Conservation (phyloP, 2,329 filamentous ascomycete genomes). For the Thelonectria olida region DNA sequence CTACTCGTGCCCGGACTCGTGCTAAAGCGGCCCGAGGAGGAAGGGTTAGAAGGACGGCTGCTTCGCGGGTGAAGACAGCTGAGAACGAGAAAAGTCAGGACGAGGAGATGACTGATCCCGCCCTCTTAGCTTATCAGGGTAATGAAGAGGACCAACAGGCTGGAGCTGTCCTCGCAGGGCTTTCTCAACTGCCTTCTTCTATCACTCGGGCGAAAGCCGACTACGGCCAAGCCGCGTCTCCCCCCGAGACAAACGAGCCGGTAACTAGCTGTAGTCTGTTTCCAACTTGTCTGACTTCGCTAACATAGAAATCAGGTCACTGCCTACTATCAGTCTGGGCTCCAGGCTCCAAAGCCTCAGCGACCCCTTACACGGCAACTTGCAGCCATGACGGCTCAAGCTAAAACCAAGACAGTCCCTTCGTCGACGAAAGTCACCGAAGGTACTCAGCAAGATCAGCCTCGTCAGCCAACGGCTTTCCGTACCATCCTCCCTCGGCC, state of each 20-base stretch:
- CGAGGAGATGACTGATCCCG: not conserved
- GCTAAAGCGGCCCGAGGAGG: not conserved
- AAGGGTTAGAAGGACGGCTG: not conserved
- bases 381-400: not conserved
- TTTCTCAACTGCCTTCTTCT: not conserved
- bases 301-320: not conserved
- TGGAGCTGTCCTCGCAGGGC: not conserved
- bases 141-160: not conserved
- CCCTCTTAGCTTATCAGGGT: not conserved
- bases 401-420: not conserved
- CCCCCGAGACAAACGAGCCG: not conserved
- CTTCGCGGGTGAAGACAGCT: not conserved
- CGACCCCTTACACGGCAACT: not conserved
- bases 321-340: not conserved
- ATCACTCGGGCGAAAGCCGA: not conserved
- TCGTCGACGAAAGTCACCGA: not conserved
- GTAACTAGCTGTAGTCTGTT: not conserved
- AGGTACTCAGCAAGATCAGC: not conserved
- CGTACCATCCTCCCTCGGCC: not conserved
- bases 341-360: not conserved
- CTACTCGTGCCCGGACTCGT: not conserved
- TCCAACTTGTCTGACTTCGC: not conserved
- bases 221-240: not conserved
- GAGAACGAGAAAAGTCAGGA: not conserved
- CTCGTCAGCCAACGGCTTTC: not conserved